phyloP scores from a whole-genome alignment of 345 rosid species.

The Citrus sinensis region DNA sequence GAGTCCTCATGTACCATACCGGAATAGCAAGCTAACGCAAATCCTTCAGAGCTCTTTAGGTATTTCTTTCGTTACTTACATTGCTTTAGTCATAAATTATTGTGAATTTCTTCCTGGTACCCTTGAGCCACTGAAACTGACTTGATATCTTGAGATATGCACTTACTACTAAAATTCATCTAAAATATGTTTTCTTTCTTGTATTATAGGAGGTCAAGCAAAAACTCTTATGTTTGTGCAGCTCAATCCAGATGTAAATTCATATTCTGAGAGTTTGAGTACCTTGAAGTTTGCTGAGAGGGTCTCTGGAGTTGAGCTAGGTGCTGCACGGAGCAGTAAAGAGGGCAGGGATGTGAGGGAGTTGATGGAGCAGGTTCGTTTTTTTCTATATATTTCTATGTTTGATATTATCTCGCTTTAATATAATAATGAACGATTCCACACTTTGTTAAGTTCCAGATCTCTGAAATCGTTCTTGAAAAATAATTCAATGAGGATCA shows the following conservation, averaged over 20 bases:
- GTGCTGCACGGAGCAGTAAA: constrained; percentile 85
- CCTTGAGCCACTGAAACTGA: not conserved
- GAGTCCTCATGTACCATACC: constrained; percentile 81
- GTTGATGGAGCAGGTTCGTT: constrained; percentile 76
- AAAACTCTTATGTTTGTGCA: constrained; percentile 97
- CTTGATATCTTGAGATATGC: not conserved
- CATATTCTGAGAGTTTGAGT: constrained; percentile 78
- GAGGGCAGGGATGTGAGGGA: constrained; percentile 81
- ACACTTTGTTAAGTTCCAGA: not conserved
- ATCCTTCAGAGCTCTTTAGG: constrained; percentile 88
- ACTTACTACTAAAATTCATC: not conserved
- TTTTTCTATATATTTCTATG: not conserved
- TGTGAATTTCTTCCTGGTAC: not conserved
- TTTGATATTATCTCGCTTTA: not conserved
- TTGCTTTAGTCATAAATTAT: not conserved
- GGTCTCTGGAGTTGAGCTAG: constrained; percentile 94
- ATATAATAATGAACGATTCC: not conserved
- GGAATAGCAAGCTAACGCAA: constrained; percentile 99
- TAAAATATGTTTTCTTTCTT: constrained; percentile 8
- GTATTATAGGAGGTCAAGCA: constrained; percentile 80
- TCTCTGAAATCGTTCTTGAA: not conserved
- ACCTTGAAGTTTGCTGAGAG: constrained; percentile 96
- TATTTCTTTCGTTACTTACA: constrained; percentile 5
- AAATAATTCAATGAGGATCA: not conserved
- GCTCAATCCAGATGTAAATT: constrained; percentile 76